These are phyloP conservation scores for Penicillium sp. DNA, from an alignment of 2,329 filamentous ascomycete species.

Conservation along the genomic window DNA sequence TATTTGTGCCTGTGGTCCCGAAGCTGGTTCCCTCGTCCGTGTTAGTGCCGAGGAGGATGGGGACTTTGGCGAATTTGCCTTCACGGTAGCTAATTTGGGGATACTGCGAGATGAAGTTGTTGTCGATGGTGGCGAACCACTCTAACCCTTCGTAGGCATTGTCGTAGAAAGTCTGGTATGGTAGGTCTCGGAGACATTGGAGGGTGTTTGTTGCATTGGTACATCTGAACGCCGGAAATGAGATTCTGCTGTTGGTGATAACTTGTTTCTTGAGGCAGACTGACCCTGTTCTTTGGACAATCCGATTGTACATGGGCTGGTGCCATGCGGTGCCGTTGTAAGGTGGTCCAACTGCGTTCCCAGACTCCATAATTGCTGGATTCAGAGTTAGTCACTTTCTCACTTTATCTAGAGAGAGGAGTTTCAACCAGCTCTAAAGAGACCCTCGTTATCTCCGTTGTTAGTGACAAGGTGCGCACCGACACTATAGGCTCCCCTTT, in stretches of 20 bases:
- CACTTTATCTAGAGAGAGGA: neutral
- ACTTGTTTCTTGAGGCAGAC: neutral
- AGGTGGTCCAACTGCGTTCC: slow-evolving; percentile 37
- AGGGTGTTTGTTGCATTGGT: slow-evolving; percentile 32
- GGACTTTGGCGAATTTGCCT: slow-evolving; percentile 65
- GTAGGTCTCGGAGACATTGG: slow-evolving; percentile 35
- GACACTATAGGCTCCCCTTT: slow-evolving; percentile 39
- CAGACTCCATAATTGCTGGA: slow-evolving; percentile 39
- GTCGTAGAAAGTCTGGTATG: slow-evolving; percentile 31
- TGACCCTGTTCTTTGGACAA: slow-evolving; percentile 33
- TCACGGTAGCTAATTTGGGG: slow-evolving; percentile 58
- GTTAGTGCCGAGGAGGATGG: slow-evolving; percentile 66
- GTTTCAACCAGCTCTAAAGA: slow-evolving; percentile 35
- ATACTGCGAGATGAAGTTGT: slow-evolving; percentile 59
- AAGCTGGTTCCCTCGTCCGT: slow-evolving; percentile 67
- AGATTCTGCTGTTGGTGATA: neutral
- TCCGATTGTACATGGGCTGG: slow-evolving; percentile 39
- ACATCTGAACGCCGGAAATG: slow-evolving; percentile 23
- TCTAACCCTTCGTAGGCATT: slow-evolving; percentile 33
- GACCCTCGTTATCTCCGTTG: slow-evolving; percentile 35
- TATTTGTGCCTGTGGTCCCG: slow-evolving; percentile 56
- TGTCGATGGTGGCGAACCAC: slow-evolving; percentile 55
- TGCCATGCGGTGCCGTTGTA: slow-evolving; percentile 41
- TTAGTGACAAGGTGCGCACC: slow-evolving; percentile 38
- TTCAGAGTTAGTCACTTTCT: neutral